Evolutionary conservation across 2,329 filamentous ascomycete species (phyloP).

Genomic region (Diplodia scrobiculata): DNA sequence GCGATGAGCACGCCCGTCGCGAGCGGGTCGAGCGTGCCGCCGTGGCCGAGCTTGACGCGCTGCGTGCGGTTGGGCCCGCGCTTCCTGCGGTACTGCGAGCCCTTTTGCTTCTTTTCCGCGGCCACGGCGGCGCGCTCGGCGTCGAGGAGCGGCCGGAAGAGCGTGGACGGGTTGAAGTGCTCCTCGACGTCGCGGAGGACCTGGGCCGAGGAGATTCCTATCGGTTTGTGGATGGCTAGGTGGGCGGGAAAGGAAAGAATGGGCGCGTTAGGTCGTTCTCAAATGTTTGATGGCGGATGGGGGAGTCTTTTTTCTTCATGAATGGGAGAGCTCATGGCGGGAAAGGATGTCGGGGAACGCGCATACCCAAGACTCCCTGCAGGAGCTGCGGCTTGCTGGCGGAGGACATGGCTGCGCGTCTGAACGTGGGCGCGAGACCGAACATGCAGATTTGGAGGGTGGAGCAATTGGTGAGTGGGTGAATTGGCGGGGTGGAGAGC

Average conservation of each 20-base stretch:
- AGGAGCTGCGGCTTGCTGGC: constrained; percentile 17
- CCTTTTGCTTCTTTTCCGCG: constrained; percentile 50
- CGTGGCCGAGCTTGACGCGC: constrained; percentile 87
- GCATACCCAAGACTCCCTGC: constrained; percentile 27
- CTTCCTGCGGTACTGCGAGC: constrained; percentile 57
- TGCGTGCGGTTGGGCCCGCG: constrained; percentile 45
- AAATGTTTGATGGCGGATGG: background rate
- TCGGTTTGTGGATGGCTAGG: constrained; percentile 88
- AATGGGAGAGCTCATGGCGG: background rate
- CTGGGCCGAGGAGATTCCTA: constrained; percentile 82
- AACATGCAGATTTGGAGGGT: background rate
- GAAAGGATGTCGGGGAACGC: background rate
- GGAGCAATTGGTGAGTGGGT: constrained; percentile 2
- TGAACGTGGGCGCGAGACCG: constrained; percentile 1
- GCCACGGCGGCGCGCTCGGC: constrained; percentile 60
- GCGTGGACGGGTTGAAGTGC: constrained; percentile 75
- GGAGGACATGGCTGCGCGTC: constrained; percentile 9
- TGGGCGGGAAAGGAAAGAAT: background rate
- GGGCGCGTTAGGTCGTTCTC: background rate
- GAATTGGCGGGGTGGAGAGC: background rate
- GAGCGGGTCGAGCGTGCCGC: constrained; percentile 90
- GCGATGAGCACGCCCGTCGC: constrained; percentile 91
- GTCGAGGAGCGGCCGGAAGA: constrained; percentile 77
- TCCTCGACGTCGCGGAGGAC: constrained; percentile 84
- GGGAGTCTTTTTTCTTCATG: background rate